Evolutionary conservation across 2,329 filamentous ascomycete species (phyloP).

Genomic region (Pestalotiopsis sp.): DNA sequence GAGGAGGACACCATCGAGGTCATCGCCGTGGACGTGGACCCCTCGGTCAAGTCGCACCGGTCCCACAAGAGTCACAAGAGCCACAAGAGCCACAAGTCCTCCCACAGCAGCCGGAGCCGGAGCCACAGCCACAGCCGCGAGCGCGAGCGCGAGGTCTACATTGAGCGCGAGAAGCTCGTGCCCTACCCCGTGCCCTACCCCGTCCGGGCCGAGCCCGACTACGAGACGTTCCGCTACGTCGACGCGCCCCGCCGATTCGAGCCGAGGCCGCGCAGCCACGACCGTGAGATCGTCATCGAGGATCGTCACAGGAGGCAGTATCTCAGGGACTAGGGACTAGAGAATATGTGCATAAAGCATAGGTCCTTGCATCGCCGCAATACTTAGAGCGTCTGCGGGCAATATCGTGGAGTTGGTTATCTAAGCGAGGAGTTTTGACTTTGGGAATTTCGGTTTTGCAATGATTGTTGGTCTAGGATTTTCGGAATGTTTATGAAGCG

Average conservation of each 20-base stretch:
- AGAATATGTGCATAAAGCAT: background rate
- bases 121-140: conserved; percentile 34
- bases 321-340: conserved; percentile 29
- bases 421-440: background rate
- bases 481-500: background rate
- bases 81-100: conserved; percentile 25
- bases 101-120: conserved; percentile 29
- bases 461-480: background rate
- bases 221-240: conserved; percentile 56
- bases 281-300: conserved; percentile 33
- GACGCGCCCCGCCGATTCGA: conserved; percentile 48
- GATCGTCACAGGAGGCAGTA: conserved; percentile 33
- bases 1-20: conserved; percentile 39
- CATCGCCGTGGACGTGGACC: conserved; percentile 45
- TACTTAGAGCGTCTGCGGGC: background rate
- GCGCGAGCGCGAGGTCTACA: conserved; percentile 54
- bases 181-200: conserved; percentile 43
- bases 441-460: background rate
- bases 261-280: conserved; percentile 34
- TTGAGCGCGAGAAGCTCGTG: conserved; percentile 50
- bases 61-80: conserved; percentile 24
- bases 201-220: conserved; percentile 38
- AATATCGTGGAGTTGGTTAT: background rate
- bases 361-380: background rate
- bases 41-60: conserved; percentile 25